These are phyloP conservation scores for Globisporangium uncinulatum DNA, from an alignment of 352 stramenopile species.

Conservation along the genomic window DNA sequence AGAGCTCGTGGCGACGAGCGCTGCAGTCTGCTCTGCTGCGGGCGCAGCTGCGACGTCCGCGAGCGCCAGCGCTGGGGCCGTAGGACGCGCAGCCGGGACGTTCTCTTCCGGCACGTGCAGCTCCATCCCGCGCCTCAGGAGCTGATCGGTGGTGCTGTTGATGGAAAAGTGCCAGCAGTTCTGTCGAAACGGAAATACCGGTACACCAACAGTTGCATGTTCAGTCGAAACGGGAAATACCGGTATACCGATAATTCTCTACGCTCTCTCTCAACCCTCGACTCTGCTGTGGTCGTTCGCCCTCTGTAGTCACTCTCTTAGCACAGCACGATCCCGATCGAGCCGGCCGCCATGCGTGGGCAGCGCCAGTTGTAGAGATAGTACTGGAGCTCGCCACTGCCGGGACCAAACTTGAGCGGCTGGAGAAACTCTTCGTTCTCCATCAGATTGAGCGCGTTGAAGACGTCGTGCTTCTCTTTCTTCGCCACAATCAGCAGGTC, in stretches of 20 bases:
- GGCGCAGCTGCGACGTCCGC: conserved; percentile 1
- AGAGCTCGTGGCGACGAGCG: conserved; percentile 50
- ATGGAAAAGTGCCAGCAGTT: no score
- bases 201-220: no score
- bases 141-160: neutral
- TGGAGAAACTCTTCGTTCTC: conserved; percentile 44
- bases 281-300: neutral
- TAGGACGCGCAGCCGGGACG: conserved; percentile 3
- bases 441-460: conserved; percentile 59
- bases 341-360: conserved; percentile 1
- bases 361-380: conserved; percentile 69
- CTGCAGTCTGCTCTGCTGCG: conserved; percentile 32
- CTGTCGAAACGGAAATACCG: no score
- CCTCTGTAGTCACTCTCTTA: neutral
- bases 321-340: neutral
- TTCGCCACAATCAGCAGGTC: conserved; percentile 51
- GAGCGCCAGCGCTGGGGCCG: conserved; percentile 1
- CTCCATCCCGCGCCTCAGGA: neutral
- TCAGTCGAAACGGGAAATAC: no score
- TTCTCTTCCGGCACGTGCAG: neutral
- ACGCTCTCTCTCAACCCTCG: no score
- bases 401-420: conserved; percentile 46
- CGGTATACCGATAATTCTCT: no score
- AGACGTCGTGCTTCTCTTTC: conserved; percentile 37
- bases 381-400: conserved; percentile 46